Evolutionary conservation across 345 rosid species (phyloP), one percentile per base, ranked within the genome.

Genomic region (Leavenworthia alabamica): DNA sequence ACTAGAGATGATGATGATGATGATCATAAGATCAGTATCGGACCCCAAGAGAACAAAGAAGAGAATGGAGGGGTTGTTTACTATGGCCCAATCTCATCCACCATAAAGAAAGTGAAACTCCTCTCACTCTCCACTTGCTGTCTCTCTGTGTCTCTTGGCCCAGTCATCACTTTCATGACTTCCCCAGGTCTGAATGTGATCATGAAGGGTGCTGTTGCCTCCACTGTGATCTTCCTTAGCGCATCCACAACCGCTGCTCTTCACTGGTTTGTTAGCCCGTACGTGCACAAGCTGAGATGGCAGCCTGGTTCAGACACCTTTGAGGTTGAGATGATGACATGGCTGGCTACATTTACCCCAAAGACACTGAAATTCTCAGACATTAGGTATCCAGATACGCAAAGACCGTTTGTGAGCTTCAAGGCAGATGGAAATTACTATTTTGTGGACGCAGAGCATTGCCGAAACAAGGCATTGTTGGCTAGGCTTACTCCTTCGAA

Each of bases 81-180:
- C 72, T 31, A 79, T 16, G 99, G 99, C 14, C 94, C 94, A 1
- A 83, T 89, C 72, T 85, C 99, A 52, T 81, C 93, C 27, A 86
- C 91, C 48, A 79, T 93, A 41, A 89, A 86, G 83, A 93, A 89
- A 83, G 96, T 89, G 55, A 93, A 89, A 65, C 65, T 93, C 61
- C 91, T 86, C 33, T 93, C 97, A 3, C 97, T 93, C 54, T 89
- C 99, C 49, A 89, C 97, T 28, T 89, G 96, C 85, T 93, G 97
- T 64, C 94, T 93, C 45, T 89, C 97, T 0, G 97, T 93, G 4
- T 86, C 99, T 20, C 59, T 89, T 35, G 96, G 94, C 22, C 99
- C 99, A 0, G 97, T 89, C 59, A 79, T 89, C 76, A 86, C 96
- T 27, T 93, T 93, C 81, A 85, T 93, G 97, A 93, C 97, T 35